phyloP scores from a whole-genome alignment of 2,329 filamentous ascomycete species.

The Cadophora malorum region DNA sequence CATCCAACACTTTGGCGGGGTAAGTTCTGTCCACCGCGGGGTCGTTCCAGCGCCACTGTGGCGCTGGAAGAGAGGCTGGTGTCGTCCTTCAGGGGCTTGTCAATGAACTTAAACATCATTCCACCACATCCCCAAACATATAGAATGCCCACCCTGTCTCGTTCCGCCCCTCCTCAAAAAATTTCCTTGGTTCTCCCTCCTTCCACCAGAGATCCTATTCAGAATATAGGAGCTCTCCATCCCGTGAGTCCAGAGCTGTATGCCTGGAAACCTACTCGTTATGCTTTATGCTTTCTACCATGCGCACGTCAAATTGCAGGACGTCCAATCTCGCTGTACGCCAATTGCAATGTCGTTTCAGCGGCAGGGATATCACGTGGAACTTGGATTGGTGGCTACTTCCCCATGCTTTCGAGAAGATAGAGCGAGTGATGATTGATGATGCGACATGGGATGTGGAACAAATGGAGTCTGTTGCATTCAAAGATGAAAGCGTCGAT shows the following conservation, averaged over 20 bases:
- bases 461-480: too few relatives aligned
- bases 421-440: neutral
- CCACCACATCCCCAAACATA: neutral
- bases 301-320: neutral
- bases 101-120: too few relatives aligned
- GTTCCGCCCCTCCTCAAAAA: neutral
- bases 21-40: neutral
- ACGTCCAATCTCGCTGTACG: neutral
- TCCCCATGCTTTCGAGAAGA: neutral
- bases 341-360: neutral
- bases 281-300: neutral
- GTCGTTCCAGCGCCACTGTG: conserved; percentile 10
- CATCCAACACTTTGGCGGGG: neutral
- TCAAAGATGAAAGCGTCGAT: too few relatives aligned
- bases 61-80: neutral
- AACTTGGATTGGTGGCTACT: neutral
- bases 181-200: neutral
- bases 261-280: neutral
- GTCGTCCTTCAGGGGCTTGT: neutral
- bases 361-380: neutral
- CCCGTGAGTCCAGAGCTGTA: neutral
- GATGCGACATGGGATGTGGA: too few relatives aligned
- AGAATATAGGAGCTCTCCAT: neutral
- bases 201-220: neutral
- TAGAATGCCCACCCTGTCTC: neutral